Evolutionary conservation across 345 rosid species (phyloP), one percentile per base, ranked within the genome.

Genomic region (Lepidium aucheri): DNA sequence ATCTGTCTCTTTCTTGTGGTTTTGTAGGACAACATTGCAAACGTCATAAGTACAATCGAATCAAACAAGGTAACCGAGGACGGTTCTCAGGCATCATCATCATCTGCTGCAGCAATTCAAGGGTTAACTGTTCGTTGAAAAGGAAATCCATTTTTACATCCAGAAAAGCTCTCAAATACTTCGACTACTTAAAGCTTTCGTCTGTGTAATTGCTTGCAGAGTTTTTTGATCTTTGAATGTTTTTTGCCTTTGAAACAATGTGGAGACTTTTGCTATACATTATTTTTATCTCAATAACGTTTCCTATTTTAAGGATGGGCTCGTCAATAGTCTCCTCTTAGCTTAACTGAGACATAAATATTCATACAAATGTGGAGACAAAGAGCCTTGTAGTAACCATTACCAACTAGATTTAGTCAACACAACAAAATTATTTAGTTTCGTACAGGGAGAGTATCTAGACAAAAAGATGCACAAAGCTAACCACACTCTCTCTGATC

Each of bases 21-120:
- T 67, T 67, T 69, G 57, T 79, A 91, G 99, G 89, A 78, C 14
- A 87, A 91, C 73, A 74, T 95, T 76, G 68, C 78, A 10, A 84
- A 71, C 63, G 82, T 89, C 59, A 87, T 95, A 67, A 82, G 59
- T 75, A 87, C 99, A 73, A 83, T 91, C 57, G 90, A 89, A 73
- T 86, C 96, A 1, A 91, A 84, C 83, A 89, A 95, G 91, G 67
- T 77, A 53, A 77, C 88, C 1, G 95, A 95, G 65, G 98, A 95
- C 63, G 83, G 84, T 35, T 65, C 95, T 24, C 96, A 84, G 68
- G 77, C 86, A 28, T 74, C 70, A 53, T 93, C 92, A 79, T 65
- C 76, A 57, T 72, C 76, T 41, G 62, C 73, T 51, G 73, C 60
- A 45, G 63, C 72, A 44, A 61, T 61, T 53, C 77, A 74, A 60